A percentile compares a stretch with the other conserved stretches of the same genome.
Conservation (phyloP, 1,284 basidiomycete genomes). For the Rhodotorula sp. region DNA sequence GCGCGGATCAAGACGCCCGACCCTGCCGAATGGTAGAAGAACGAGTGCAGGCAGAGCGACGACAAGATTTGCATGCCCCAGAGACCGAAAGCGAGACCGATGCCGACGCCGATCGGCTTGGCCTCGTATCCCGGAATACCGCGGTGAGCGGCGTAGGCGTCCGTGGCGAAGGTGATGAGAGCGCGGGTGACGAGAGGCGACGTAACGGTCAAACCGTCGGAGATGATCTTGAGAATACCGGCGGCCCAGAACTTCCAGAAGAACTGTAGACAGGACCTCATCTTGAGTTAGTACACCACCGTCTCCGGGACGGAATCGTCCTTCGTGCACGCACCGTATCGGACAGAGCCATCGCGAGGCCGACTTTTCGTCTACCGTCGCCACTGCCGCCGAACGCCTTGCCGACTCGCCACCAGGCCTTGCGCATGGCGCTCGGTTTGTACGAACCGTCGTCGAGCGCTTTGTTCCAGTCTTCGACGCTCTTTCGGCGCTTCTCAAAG, state of each 20-base stretch:
- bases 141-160: slow-evolving; percentile 60
- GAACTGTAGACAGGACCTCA: slow-evolving; percentile 55
- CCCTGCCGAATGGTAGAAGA: slow-evolving; percentile 66
- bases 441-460: slow-evolving; percentile 43
- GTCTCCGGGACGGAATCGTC: too few relatives aligned
- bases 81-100: slow-evolving; percentile 70
- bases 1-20: slow-evolving; percentile 78
- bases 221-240: slow-evolving; percentile 66
- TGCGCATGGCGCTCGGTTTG: slow-evolving; percentile 30
- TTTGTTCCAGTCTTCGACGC: slow-evolving; percentile 49
- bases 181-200: slow-evolving; percentile 61
- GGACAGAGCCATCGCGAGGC: slow-evolving; percentile 28
- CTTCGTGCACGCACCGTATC: slow-evolving; percentile 22
- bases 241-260: slow-evolving; percentile 78
- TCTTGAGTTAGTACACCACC: slow-evolving; percentile 55
- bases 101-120: slow-evolving; percentile 66
- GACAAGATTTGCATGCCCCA: slow-evolving; percentile 67
- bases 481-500: slow-evolving; percentile 43
- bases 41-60: slow-evolving; percentile 62
- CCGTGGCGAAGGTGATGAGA: slow-evolving; percentile 70
- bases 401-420: slow-evolving; percentile 34
- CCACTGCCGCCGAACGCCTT: slow-evolving; percentile 37
- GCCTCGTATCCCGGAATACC: slow-evolving; percentile 54
- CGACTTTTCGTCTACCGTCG: slow-evolving; percentile 33
- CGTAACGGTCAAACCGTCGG: slow-evolving; percentile 48